Evolutionary conservation across 495 filamentous ascomycete species (phyloP).

Genomic region (Daldinia decipiens): DNA sequence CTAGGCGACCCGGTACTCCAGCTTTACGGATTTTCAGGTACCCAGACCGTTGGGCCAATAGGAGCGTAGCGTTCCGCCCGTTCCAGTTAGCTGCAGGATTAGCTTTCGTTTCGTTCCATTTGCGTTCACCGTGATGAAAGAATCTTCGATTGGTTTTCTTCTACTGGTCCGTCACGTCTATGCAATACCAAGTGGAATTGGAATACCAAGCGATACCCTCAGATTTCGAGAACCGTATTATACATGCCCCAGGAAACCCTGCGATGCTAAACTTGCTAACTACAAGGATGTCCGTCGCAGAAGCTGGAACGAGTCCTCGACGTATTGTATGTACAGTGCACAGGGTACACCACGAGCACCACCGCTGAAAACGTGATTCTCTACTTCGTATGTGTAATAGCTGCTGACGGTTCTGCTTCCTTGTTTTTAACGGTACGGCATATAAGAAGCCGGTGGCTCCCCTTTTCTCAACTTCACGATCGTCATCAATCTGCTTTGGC

Average conservation of each 20-base stretch:
- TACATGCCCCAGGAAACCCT: constrained; percentile 23
- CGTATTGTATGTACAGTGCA: constrained; percentile 11
- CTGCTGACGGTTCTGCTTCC: constrained; percentile 24
- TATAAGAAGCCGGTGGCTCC: constrained; percentile 37
- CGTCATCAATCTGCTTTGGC: constrained; percentile 30
- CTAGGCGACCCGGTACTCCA: constrained; percentile 28
- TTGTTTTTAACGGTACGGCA: constrained; percentile 31
- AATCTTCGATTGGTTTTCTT: constrained; percentile 39
- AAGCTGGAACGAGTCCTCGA: not conserved
- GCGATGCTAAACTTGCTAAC: constrained; percentile 12
- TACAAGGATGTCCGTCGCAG: constrained; percentile 30
- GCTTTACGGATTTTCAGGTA: constrained; percentile 49
- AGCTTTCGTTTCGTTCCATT: constrained; percentile 46
- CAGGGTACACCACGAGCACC: constrained; percentile 11
- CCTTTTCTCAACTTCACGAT: constrained; percentile 40
- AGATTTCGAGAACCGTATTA: constrained; percentile 23
- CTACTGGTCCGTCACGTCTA: constrained; percentile 8
- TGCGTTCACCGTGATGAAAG: constrained; percentile 47
- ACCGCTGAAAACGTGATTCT: constrained; percentile 16
- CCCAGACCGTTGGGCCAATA: constrained; percentile 46
- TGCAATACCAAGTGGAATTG: constrained; percentile 1
- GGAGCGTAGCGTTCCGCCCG: constrained; percentile 34
- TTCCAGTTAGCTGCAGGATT: constrained; percentile 46
- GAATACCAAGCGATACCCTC: constrained; percentile 3
- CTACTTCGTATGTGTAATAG: constrained; percentile 44